Conservation (phyloP, 768 basidiomycete species). For the Calocera viscosa region DNA sequence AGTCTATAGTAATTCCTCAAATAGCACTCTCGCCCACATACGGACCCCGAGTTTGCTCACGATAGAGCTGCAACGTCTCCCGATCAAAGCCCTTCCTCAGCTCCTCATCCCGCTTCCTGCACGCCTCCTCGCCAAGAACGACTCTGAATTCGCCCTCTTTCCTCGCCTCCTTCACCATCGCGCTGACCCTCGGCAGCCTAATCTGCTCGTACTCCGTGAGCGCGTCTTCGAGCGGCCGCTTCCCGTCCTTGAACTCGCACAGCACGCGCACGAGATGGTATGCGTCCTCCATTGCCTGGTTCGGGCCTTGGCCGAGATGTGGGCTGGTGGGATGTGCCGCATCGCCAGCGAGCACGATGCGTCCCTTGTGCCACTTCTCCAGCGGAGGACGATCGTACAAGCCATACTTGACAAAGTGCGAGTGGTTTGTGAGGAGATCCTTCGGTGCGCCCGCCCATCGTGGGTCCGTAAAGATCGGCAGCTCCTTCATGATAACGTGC, state of each 20-base stretch:
- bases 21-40: not conserved
- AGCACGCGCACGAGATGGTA: conserved; percentile 30
- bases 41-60: not conserved
- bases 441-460: conserved; percentile 21
- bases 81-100: conserved; percentile 5
- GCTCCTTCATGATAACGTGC: conserved; percentile 20
- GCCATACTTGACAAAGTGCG: conserved; percentile 30
- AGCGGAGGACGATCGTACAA: conserved; percentile 36
- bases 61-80: not conserved
- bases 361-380: conserved; percentile 32
- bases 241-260: conserved; percentile 14
- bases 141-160: conserved; percentile 29
- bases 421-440: conserved; percentile 21
- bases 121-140: conserved; percentile 25
- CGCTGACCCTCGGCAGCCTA: conserved; percentile 30
- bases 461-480: conserved; percentile 13
- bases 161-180: conserved; percentile 30
- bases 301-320: conserved; percentile 38
- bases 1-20: not conserved
- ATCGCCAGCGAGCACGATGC: conserved; percentile 35
- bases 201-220: conserved; percentile 29
- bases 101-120: conserved; percentile 27
- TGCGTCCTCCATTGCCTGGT: conserved; percentile 36
- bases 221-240: conserved; percentile 20
- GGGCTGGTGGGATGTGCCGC: conserved; percentile 39